Base-by-base conservation (phyloP, 108 stramenopile genomes). In the Parmales sp. region DNA sequence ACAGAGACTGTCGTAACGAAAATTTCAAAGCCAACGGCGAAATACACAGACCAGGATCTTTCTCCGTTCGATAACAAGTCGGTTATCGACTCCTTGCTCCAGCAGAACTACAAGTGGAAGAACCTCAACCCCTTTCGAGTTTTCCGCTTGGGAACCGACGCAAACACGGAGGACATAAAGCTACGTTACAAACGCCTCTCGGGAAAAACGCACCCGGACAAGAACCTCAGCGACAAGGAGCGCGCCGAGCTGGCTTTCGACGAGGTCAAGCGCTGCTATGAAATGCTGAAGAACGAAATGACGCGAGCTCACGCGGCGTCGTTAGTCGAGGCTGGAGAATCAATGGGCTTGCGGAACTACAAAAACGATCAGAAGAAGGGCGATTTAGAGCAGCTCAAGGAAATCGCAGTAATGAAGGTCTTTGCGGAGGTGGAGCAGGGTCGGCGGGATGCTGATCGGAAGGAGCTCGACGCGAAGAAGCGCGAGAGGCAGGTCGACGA, bases 111-210 rank as follows among this genome's bases (percentile, higher is more conserved):
- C 66, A 43, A 74, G 13, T 83, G 78, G 78, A 70, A 71, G 36
- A 83, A 83, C 67, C 74, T 80, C 49, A 82, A 83, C 64, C 72
- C 78, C 2, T 83, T 65, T 45, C 37, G 51, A 2, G 76, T 77
- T 1, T 70, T 83, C 25, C 44, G 63, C 39, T 63, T 83, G 0
- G 75, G 74, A 25, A 65, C 51, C 41, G 82, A 83, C 23, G 76
- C 80, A 3, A 82, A 75, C 13, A 76, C 41, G 8, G 78, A 80
- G 45, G 82, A 83, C 63, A 51, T 83, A 7, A 74, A 75, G 50
- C 7, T 1, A n/a, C 37, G 78, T 5, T 77, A 73, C 69, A 67
- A 63, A n/a, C 81, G 82, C 37, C 46, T 83, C 26, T 77, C 78
- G 28, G 67, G 76, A 2, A 41, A 79, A 22, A 46, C 77, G 8